Percentiles rank a stretch among this genome's conserved stretches.
These are phyloP conservation scores for Claviceps sp. DNA, from an alignment of 2,329 filamentous ascomycete species.

Conservation along the genomic window DNA sequence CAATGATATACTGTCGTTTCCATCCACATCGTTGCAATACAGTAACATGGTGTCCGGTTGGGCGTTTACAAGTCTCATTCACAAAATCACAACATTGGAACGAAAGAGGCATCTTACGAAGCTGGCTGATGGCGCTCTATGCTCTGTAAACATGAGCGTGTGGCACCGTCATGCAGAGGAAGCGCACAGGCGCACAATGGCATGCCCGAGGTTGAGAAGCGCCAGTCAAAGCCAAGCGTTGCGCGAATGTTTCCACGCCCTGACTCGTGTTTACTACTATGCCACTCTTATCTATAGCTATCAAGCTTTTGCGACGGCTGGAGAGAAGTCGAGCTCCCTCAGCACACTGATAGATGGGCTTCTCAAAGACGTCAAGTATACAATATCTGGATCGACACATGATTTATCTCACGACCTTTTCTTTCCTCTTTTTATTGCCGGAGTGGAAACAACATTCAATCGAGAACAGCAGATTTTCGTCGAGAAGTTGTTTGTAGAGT, in stretches of 20 bases:
- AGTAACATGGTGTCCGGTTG: constrained; percentile 2
- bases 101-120: background rate
- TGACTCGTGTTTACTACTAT: constrained; percentile 9
- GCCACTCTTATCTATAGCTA: constrained; percentile 11
- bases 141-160: constrained; percentile 1
- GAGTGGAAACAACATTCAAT: background rate
- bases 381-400: constrained; percentile 3
- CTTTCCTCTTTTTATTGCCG: constrained; percentile 8
- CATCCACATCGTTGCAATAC: background rate
- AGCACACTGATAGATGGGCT: background rate
- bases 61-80: constrained; percentile 5
- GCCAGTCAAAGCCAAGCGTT: constrained; percentile 2
- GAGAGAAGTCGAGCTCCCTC: background rate
- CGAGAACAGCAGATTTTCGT: background rate
- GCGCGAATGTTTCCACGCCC: constrained; percentile 7
- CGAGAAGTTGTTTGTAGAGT: constrained; percentile 3
- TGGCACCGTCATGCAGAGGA: constrained; percentile 1
- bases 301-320: constrained; percentile 7
- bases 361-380: constrained; percentile 1
- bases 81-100: constrained; percentile 3
- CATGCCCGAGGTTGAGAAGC: constrained; percentile 6
- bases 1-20: background rate
- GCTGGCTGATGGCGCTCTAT: background rate
- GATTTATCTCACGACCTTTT: constrained; percentile 5
- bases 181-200: background rate